phyloP scores from a whole-genome alignment of 768 basidiomycete genomes.

The Collybiopsis confluens region DNA sequence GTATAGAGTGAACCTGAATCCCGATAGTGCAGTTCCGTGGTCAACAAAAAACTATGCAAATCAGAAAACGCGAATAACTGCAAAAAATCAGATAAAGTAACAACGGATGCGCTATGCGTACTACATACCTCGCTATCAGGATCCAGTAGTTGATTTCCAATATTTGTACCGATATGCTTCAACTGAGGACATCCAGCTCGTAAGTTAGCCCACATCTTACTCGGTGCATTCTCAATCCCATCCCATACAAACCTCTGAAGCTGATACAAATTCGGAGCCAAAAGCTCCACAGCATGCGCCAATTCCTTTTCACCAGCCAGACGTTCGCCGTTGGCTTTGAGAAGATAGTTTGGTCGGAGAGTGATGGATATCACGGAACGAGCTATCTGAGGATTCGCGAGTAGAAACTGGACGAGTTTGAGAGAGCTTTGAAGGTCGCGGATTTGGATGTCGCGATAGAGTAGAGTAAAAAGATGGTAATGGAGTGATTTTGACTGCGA shows the following conservation, averaged over 20 bases:
- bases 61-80: no score
- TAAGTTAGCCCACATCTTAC: conserved; percentile 17
- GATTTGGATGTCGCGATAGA: background rate
- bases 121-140: conserved; percentile 17
- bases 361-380: conserved; percentile 14
- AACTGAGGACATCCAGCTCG: conserved; percentile 20
- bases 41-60: conserved; percentile 15
- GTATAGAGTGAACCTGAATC: no score
- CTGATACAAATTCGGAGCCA: conserved; percentile 13
- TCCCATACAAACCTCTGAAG: conserved; percentile 23
- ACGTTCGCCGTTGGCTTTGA: conserved; percentile 9
- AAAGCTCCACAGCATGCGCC: conserved; percentile 9
- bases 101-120: no score
- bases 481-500: background rate
- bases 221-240: conserved; percentile 18
- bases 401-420: conserved; percentile 1
- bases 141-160: conserved; percentile 14
- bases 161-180: conserved; percentile 17
- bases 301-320: conserved; percentile 13
- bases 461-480: background rate
- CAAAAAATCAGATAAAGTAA: no score
- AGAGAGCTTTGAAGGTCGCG: background rate
- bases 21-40: conserved; percentile 8
- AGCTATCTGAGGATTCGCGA: conserved; percentile 11
- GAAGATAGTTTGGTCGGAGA: conserved; percentile 16